A percentile compares a stretch with the other conserved stretches of the same genome.
Evolutionary conservation across 192 early-diverging fungal genomes (phyloP).

Genomic region (Gaertneriomyces sp.): DNA sequence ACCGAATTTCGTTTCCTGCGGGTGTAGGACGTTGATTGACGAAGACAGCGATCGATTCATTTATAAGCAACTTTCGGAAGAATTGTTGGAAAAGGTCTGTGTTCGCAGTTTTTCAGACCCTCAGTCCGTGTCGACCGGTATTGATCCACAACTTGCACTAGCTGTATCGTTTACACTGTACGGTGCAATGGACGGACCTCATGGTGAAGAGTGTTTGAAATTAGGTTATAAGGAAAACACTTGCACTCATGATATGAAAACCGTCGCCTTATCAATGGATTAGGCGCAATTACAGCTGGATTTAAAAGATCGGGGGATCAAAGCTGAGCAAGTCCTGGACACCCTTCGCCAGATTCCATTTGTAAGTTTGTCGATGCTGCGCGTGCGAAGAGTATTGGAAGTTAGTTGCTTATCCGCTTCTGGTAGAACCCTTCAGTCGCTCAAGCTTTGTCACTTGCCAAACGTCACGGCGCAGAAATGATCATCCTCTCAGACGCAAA

Average conservation of each 20-base stretch:
- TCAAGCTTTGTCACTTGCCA: constrained; percentile 41
- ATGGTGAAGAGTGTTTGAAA: constrained; percentile 26
- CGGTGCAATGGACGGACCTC: constrained; percentile 63
- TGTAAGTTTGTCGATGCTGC: background rate
- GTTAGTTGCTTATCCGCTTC: background rate
- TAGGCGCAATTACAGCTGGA: constrained; percentile 22
- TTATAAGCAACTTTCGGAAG: constrained; percentile 34
- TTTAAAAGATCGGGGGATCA: background rate
- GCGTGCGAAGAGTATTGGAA: background rate
- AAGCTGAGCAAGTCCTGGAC: constrained; percentile 22
- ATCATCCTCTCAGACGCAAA: constrained; percentile 65
- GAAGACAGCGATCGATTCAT: constrained; percentile 58
- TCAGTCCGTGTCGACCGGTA: background rate
- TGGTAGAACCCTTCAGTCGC: constrained; percentile 34
- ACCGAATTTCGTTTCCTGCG: constrained; percentile 1
- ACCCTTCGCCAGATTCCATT: constrained; percentile 13
- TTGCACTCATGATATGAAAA: background rate
- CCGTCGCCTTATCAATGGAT: background rate
- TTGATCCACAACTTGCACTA: background rate
- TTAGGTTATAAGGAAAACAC: background rate
- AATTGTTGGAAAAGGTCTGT: constrained; percentile 31
- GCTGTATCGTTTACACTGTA: constrained; percentile 11
- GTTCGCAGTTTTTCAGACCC: background rate
- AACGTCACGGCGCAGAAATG: constrained; percentile 43
- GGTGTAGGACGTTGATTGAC: constrained; percentile 58